phyloP scores from a whole-genome alignment of 2,329 filamentous ascomycete genomes.

The Dothiorella sarmentorum region DNA sequence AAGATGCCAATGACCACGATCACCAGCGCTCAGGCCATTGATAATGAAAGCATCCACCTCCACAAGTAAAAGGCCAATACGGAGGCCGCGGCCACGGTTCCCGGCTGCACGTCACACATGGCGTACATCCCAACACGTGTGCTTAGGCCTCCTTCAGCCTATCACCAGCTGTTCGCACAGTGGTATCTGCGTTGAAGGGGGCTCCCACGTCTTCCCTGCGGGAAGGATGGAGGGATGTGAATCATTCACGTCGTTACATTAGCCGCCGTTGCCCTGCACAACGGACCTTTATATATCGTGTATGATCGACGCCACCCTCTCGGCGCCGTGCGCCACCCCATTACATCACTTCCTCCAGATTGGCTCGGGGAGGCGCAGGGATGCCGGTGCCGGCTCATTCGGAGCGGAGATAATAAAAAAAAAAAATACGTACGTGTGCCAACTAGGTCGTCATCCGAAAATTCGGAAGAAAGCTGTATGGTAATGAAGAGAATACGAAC shows the following conservation, averaged over 20 bases:
- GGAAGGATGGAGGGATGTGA: neutral
- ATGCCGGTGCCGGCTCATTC: neutral
- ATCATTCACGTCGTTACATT: neutral
- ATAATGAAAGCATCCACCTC: neutral
- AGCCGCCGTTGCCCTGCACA: neutral
- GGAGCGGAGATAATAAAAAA: no score
- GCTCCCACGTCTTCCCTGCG: no score
- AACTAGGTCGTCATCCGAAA: no score
- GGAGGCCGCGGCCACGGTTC: neutral
- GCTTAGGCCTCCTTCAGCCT: neutral
- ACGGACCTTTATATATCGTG: no score
- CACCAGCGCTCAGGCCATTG: neutral
- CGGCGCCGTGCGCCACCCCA: no score
- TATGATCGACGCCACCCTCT: neutral
- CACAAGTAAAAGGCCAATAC: neutral
- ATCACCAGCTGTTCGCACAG: neutral
- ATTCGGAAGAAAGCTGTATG: no score
- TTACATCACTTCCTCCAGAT: neutral
- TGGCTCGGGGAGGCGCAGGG: neutral
- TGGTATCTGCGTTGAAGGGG: neutral
- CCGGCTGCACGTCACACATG: slow-evolving; percentile 3
- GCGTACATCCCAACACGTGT: neutral
- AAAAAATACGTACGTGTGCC: no score
- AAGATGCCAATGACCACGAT: no score
- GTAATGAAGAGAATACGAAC: no score